Evolutionary conservation across 2,329 filamentous ascomycete species (phyloP), one percentile per base, ranked within the genome.

Genomic region (Aspergillus felis): DNA sequence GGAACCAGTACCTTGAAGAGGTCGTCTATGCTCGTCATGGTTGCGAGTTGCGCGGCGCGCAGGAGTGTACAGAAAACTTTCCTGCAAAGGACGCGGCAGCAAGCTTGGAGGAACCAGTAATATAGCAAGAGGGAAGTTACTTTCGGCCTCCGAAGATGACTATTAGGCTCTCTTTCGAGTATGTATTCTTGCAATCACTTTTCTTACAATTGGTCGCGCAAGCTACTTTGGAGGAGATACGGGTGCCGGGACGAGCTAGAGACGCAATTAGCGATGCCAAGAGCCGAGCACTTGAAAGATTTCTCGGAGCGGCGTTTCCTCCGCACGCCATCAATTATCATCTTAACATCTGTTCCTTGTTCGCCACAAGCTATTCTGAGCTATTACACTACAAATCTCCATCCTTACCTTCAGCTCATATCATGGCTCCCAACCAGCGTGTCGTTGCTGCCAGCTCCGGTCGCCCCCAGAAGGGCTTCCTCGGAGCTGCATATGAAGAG

Each of bases 401-500:
- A 7, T 60, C 51, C 29, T 50, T 54, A 42, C 22, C 27, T 53
- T 22, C 28, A 41, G 27, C 54, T 25, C 50, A 44, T 41, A 47
- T 50, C 61, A 90, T 90, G 88, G 77, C 85, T 71, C 84, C 86
- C 65, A 88, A 85, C 76, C 79, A 81, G 74, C 77, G 85, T 61
- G 68, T 81, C 61, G 71, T 78, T 58, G 78, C 84, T 65, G 80
- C 84, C 64, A 76, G 76, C 65, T 74, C 76, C 48, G 64, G 65
- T 52, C 68, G 71, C 51, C 71, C 69, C 57, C 71, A 72, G 64
- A 71, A 75, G 66, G 82, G 86, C 61, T 80, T 84, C 73, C 64
- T 88, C 63, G 78, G 78, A 65, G 79, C 79, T 57, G 79, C 83
- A 63, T 89, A 88, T 74, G 80, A 82, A 59, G 79, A 84, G 63